Evolutionary conservation across 768 basidiomycete genomes (phyloP).

Genomic region (Rhodocollybia butyracea): DNA sequence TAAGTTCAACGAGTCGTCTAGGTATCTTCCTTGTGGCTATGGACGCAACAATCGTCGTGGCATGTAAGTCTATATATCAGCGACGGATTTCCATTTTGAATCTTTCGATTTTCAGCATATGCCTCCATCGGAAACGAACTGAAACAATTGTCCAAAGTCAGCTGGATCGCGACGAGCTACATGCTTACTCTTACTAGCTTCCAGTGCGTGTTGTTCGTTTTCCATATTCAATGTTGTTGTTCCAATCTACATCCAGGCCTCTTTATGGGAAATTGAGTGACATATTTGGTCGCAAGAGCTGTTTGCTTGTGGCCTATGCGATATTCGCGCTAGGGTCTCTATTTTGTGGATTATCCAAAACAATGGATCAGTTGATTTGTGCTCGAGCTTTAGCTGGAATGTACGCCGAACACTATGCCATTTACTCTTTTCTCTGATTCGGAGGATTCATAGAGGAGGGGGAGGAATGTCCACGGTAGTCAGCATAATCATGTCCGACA

Average conservation of each 20-base stretch:
- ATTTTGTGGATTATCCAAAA: conserved; percentile 29
- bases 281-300: conserved; percentile 36
- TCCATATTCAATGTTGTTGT: background rate
- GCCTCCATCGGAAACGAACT: conserved; percentile 57
- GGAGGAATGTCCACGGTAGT: conserved; percentile 41
- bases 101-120: conserved; percentile 21
- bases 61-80: conserved; percentile 26
- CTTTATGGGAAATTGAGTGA: conserved; percentile 65
- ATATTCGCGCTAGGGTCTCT: conserved; percentile 32
- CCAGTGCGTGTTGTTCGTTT: conserved; percentile 37
- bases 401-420: background rate
- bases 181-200: conserved; percentile 59
- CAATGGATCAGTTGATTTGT: conserved; percentile 29
- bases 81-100: background rate
- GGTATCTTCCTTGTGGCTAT: conserved; percentile 42
- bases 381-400: conserved; percentile 32
- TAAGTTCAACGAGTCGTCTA: background rate
- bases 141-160: conserved; percentile 59
- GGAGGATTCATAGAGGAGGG: conserved; percentile 19
- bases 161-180: conserved; percentile 66
- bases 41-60: conserved; percentile 48
- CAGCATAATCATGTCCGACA: conserved; percentile 64
- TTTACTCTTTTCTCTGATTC: background rate
- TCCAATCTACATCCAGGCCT: conserved; percentile 33
- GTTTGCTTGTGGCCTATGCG: conserved; percentile 20